These are phyloP conservation scores for Fusarium kyushuense DNA, from an alignment of 2,329 filamentous ascomycete genomes.

Conservation along the genomic window DNA sequence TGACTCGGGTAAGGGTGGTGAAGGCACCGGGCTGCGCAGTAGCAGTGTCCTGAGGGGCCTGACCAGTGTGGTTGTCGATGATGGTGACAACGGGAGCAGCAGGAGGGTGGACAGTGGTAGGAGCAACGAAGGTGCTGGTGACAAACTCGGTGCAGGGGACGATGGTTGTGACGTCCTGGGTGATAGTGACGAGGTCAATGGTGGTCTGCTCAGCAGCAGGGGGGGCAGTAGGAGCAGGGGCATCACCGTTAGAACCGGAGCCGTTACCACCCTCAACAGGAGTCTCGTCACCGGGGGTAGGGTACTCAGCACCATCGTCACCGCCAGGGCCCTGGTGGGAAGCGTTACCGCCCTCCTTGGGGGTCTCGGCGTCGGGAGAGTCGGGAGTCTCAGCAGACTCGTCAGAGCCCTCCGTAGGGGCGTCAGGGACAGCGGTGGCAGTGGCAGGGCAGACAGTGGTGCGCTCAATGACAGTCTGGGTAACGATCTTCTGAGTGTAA, in stretches of 20 bases:
- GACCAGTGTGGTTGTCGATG: slow-evolving; percentile 24
- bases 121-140: slow-evolving; percentile 42
- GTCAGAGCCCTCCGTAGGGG: not conserved
- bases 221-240: slow-evolving; percentile 23
- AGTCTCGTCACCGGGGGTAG: slow-evolving; percentile 1
- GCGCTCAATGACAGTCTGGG: slow-evolving; percentile 37
- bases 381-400: slow-evolving; percentile 1
- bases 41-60: slow-evolving; percentile 6
- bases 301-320: slow-evolving; percentile 4
- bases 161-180: slow-evolving; percentile 44
- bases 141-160: slow-evolving; percentile 43
- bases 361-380: not conserved
- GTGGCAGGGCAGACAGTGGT: slow-evolving; percentile 44
- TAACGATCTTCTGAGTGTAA: slow-evolving; percentile 51
- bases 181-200: slow-evolving; percentile 39
- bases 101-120: slow-evolving; percentile 25
- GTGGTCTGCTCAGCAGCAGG: slow-evolving; percentile 21
- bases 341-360: not conserved
- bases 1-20: slow-evolving; percentile 31
- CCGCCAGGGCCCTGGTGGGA: not conserved
- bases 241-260: not conserved
- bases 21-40: slow-evolving; percentile 23
- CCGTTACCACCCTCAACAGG: not conserved
- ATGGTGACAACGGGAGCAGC: slow-evolving; percentile 36
- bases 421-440: slow-evolving; percentile 19